Conservation (phyloP, 73 alveolate species). For the Blepharisma japonicum region DNA sequence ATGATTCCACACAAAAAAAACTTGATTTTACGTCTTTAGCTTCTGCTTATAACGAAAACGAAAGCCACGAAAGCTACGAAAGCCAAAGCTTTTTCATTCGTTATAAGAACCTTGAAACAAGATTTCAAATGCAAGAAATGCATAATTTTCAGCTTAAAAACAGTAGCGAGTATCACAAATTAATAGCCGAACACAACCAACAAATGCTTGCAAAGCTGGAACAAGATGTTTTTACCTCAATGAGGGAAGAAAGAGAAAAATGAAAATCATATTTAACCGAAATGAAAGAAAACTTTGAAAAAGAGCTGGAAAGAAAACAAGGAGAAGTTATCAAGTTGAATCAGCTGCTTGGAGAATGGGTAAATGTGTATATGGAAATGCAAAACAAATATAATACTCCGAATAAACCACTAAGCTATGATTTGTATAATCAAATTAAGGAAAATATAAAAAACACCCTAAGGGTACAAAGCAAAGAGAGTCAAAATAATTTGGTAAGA, state of each 20-base stretch:
- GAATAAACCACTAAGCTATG: neutral
- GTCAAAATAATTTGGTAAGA: no score
- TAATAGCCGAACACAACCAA: neutral
- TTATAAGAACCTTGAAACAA: no score
- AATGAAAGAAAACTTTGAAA: slow-evolving; percentile 16
- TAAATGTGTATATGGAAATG: slow-evolving; percentile 22
- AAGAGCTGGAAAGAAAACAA: slow-evolving; percentile 20
- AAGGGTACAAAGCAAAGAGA: neutral
- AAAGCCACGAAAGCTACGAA: no score
- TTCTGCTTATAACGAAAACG: no score
- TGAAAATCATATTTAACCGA: neutral
- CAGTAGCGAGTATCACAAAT: no score
- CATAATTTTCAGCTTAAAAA: no score
- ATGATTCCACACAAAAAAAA: no score
- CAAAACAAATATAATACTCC: neutral
- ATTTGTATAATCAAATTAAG: slow-evolving; percentile 14
- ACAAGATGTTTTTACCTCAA: neutral
- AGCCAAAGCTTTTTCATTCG: no score
- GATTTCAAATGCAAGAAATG: no score
- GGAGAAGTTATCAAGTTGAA: neutral
- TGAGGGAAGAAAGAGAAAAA: neutral
- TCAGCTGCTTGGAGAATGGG: slow-evolving; percentile 20
- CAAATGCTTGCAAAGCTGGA: neutral
- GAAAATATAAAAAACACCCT: neutral
- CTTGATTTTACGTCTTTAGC: no score